These are phyloP conservation scores for Apiospora malaysiana DNA, from an alignment of 2,329 filamentous ascomycete genomes.

Conservation along the genomic window DNA sequence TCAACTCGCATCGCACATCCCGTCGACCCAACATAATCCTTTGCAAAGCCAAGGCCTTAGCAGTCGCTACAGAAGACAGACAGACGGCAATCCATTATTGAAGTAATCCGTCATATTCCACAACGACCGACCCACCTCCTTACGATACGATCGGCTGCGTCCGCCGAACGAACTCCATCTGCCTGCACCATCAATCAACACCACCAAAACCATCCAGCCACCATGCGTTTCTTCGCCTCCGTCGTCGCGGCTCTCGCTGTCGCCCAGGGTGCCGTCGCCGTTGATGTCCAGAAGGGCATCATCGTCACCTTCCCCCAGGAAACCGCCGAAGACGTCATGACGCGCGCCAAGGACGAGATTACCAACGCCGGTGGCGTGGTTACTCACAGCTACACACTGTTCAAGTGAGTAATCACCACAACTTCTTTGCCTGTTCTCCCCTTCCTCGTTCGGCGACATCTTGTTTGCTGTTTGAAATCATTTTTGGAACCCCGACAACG, in stretches of 20 bases:
- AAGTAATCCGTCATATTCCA: background rate
- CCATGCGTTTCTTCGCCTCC: constrained; percentile 65
- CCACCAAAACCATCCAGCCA: constrained; percentile 23
- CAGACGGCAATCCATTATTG: background rate
- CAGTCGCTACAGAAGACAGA: background rate
- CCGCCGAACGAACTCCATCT: background rate
- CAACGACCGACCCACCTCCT: constrained; percentile 6
- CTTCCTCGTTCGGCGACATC: background rate
- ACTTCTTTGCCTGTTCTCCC: background rate
- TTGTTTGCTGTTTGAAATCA: background rate
- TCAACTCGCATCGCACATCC: background rate
- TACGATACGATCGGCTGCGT: constrained; percentile 16
- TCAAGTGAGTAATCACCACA: constrained; percentile 61
- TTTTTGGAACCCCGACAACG: background rate
- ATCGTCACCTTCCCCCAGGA: constrained; percentile 78
- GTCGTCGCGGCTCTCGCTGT: constrained; percentile 63
- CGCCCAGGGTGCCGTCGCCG: constrained; percentile 63
- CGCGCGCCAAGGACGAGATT: constrained; percentile 75
- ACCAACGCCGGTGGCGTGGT: constrained; percentile 74
- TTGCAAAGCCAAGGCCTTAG: background rate
- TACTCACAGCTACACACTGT: constrained; percentile 75
- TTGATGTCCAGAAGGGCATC: constrained; percentile 73
- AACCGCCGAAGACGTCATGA: constrained; percentile 70
- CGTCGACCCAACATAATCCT: background rate
- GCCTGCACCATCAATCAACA: background rate